phyloP scores from a whole-genome alignment of 345 rosid genomes.

The Arabidopsis arenosa region DNA sequence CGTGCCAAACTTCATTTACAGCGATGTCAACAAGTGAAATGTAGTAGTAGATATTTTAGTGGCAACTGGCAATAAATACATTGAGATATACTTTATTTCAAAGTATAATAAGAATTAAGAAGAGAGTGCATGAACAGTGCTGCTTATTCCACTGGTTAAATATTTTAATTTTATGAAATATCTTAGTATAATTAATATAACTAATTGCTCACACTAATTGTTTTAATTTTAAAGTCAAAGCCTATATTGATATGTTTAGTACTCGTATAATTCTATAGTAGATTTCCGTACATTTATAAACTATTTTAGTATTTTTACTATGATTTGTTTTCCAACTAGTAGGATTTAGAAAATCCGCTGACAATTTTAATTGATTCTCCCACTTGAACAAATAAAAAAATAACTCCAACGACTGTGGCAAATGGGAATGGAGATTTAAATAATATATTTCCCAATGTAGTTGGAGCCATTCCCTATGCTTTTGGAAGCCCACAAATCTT shows the following conservation, averaged over 20 bases:
- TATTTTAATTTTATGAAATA: slow-evolving; percentile 6
- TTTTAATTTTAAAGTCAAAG: slow-evolving; percentile 24
- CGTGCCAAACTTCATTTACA: slow-evolving; percentile 15
- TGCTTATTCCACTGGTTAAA: slow-evolving; percentile 14
- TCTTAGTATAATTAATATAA: background rate
- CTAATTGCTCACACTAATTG: background rate
- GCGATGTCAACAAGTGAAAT: background rate
- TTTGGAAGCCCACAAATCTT: slow-evolving; percentile 42
- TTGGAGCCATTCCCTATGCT: slow-evolving; percentile 47
- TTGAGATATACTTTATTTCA: background rate
- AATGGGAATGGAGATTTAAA: background rate
- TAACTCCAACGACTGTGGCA: slow-evolving; percentile 25
- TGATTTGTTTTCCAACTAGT: slow-evolving; percentile 13
- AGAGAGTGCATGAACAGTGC: slow-evolving; percentile 25
- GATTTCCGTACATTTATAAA: slow-evolving; percentile 17
- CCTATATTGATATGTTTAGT: background rate
- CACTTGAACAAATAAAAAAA: slow-evolving; percentile 25
- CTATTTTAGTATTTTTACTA: background rate
- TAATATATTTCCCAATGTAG: slow-evolving; percentile 37
- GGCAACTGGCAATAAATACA: slow-evolving; percentile 26
- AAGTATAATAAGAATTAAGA: background rate
- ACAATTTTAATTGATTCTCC: slow-evolving; percentile 26
- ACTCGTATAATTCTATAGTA: background rate
- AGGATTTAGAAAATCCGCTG: slow-evolving; percentile 9
- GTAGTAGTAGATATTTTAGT: background rate